A percentile compares a stretch with the other conserved stretches of the same genome.
phyloP scores from a whole-genome alignment of 1,284 basidiomycete genomes.

The Termitomyces sp. region DNA sequence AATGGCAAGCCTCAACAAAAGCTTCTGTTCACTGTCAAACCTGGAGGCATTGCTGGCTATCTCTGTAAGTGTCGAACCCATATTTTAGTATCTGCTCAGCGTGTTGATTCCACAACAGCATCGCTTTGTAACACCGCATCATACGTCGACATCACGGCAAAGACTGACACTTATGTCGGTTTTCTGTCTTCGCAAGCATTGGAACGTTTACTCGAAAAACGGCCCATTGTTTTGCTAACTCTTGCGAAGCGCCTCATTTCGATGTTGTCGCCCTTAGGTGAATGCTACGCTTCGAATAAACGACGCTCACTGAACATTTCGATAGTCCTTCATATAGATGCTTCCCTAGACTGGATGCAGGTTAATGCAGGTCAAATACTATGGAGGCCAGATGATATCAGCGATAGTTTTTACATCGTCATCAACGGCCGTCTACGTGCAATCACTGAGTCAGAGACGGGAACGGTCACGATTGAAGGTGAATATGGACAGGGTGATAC shows the following conservation, averaged over 20 bases:
- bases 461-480: conserved; percentile 77
- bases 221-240: conserved; percentile 92
- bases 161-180: conserved; percentile 96
- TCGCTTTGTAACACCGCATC: conserved; percentile 89
- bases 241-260: conserved; percentile 96
- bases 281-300: conserved; percentile 13
- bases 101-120: conserved; percentile 38
- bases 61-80: conserved; percentile 49
- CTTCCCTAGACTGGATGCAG: conserved; percentile 97
- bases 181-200: conserved; percentile 88
- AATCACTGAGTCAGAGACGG: conserved; percentile 64
- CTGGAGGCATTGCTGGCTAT: conserved; percentile 98
- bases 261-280: conserved; percentile 86
- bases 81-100: neutral
- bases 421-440: conserved; percentile 95
- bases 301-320: conserved; percentile 2
- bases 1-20: conserved; percentile 37
- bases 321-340: conserved; percentile 92
- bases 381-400: conserved; percentile 86
- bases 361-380: conserved; percentile 90
- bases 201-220: conserved; percentile 86
- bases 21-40: conserved; percentile 89
- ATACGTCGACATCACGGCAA: conserved; percentile 94
- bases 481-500: conserved; percentile 94
- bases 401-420: conserved; percentile 97